These are phyloP conservation scores for Cyberlindnera maritima DNA, from an alignment of 805 yeast genomes.

Conservation along the genomic window DNA sequence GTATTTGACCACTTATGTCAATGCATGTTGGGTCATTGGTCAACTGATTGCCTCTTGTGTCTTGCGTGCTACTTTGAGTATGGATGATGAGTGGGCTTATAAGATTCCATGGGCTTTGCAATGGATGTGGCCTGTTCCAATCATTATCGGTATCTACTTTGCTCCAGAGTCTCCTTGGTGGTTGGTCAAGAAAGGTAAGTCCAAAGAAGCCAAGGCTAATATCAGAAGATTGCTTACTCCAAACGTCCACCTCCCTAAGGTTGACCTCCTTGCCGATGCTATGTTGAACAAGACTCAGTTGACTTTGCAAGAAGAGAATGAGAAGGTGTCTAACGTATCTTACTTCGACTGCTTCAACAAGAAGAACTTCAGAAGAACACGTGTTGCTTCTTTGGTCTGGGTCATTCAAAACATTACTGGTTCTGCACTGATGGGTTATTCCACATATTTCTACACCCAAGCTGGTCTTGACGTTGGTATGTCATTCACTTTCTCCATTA, in stretches of 20 bases:
- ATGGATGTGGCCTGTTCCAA: constrained; percentile 27
- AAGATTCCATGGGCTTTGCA: constrained; percentile 35
- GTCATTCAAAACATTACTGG: constrained; percentile 46
- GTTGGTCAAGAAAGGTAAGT: constrained; percentile 36
- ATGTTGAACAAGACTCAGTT: constrained; percentile 33
- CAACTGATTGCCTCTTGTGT: constrained; percentile 36
- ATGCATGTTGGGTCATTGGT: constrained; percentile 41
- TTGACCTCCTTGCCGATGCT: constrained; percentile 27
- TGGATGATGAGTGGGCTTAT: constrained; percentile 29
- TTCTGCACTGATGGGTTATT: constrained; percentile 42
- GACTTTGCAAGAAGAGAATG: constrained; percentile 30
- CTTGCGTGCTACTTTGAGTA: constrained; percentile 22
- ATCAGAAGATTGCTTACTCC: constrained; percentile 24
- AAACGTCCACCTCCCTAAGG: constrained; percentile 15
- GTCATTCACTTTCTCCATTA: constrained; percentile 40
- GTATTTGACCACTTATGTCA: constrained; percentile 38
- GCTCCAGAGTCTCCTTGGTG: constrained; percentile 51
- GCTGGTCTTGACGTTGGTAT: constrained; percentile 44
- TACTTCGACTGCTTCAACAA: constrained; percentile 46
- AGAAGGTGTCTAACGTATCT: constrained; percentile 27
- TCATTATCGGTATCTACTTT: constrained; percentile 33
- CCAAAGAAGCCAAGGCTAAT: constrained; percentile 34
- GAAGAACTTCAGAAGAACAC: constrained; percentile 43
- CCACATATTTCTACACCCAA: constrained; percentile 47
- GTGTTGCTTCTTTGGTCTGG: constrained; percentile 36